Percentiles rank a stretch among this genome's conserved stretches.
Evolutionary conservation across 2,329 filamentous ascomycete genomes (phyloP).

Genomic region (Chrysoporthe puriensis): DNA sequence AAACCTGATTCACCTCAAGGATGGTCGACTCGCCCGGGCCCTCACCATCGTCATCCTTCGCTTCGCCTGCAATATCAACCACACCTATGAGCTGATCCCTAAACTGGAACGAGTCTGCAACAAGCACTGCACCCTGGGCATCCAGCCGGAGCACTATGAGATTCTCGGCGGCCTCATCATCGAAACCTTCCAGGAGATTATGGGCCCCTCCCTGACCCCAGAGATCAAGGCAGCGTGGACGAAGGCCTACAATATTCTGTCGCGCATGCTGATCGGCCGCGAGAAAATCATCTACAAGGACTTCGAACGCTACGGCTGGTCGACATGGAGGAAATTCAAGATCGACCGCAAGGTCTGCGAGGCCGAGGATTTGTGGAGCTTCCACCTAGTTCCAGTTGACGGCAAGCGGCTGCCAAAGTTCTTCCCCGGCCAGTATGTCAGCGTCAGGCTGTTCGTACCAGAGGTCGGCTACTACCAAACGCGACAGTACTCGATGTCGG

Average conservation of each 20-base stretch:
- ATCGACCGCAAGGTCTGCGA: constrained; percentile 65
- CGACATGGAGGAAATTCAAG: constrained; percentile 65
- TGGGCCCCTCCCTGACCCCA: constrained; percentile 64
- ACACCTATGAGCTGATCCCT: constrained; percentile 51
- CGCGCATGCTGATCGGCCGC: constrained; percentile 66
- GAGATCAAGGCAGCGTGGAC: constrained; percentile 67
- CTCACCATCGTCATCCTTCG: constrained; percentile 65
- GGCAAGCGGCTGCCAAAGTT: constrained; percentile 60
- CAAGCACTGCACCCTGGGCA: constrained; percentile 69
- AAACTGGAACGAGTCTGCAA: constrained; percentile 59
- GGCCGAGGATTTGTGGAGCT: constrained; percentile 67
- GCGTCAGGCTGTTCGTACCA: constrained; percentile 59
- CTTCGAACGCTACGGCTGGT: constrained; percentile 56
- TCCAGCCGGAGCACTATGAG: constrained; percentile 66
- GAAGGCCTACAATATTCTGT: constrained; percentile 70
- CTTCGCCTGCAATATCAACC: constrained; percentile 69
- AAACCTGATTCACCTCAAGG: constrained; percentile 65
- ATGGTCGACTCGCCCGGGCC: constrained; percentile 59
- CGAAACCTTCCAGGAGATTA: constrained; percentile 63
- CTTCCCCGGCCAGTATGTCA: constrained; percentile 71
- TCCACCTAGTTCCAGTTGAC: constrained; percentile 66
- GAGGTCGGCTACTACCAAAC: constrained; percentile 60
- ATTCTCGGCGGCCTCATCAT: constrained; percentile 69
- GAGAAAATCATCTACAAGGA: constrained; percentile 63
- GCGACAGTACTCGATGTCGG: constrained; percentile 71